Percentiles rank a stretch among this genome's conserved stretches.
These are phyloP conservation scores for Penicillium concentricum DNA, from an alignment of 2,329 filamentous ascomycete species.

Conservation along the genomic window DNA sequence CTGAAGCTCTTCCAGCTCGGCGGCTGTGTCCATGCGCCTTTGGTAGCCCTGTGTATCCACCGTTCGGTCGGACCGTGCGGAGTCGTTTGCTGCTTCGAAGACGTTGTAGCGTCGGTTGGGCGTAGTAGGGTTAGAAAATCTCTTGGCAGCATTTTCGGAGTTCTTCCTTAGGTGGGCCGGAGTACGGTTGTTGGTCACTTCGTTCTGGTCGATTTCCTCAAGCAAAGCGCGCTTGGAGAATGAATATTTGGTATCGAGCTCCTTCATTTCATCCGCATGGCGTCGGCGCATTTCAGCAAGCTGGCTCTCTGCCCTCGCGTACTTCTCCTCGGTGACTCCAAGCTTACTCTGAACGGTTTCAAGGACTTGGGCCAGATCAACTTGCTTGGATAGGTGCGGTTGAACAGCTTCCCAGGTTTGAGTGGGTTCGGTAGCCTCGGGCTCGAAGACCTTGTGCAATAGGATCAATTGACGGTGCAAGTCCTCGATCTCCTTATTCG, in stretches of 20 bases:
- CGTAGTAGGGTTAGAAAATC: constrained; percentile 73
- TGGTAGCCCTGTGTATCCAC: constrained; percentile 81
- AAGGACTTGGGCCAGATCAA: constrained; percentile 81
- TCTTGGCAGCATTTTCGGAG: constrained; percentile 56
- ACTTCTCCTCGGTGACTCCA: constrained; percentile 76
- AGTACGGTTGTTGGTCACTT: constrained; percentile 69
- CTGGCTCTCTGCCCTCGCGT: constrained; percentile 78
- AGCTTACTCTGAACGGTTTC: constrained; percentile 87
- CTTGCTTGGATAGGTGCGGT: constrained; percentile 63
- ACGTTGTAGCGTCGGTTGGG: constrained; percentile 70
- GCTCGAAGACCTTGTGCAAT: constrained; percentile 84
- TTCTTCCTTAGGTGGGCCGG: constrained; percentile 67
- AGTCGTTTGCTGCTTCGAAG: constrained; percentile 67
- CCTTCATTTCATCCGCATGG: constrained; percentile 68
- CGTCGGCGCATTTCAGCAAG: constrained; percentile 73
- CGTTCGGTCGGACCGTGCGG: constrained; percentile 79
- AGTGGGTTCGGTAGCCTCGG: constrained; percentile 64
- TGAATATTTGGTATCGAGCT: constrained; percentile 61
- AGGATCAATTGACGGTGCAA: constrained; percentile 76
- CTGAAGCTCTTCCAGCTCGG: constrained; percentile 87
- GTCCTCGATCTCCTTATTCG: constrained; percentile 77
- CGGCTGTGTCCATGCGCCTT: constrained; percentile 84
- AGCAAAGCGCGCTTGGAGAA: constrained; percentile 71
- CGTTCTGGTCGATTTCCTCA: constrained; percentile 84
- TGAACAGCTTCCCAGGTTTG: constrained; percentile 67